Evolutionary conservation across 2,329 filamentous ascomycete species (phyloP), one percentile per base, ranked within the genome.

Genomic region (Neonectria ditissima): DNA sequence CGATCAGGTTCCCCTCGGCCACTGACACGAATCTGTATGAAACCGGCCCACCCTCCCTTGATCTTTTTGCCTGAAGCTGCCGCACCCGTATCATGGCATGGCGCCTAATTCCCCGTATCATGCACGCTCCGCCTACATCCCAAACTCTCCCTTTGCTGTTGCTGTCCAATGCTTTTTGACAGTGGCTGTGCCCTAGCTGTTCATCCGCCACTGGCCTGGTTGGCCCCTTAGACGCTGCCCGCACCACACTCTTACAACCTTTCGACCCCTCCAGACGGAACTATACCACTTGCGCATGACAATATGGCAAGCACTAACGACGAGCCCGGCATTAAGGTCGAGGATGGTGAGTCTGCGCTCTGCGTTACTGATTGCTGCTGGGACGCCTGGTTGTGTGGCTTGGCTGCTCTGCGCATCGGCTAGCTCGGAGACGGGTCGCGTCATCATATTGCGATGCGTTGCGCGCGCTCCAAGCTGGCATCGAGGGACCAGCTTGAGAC

Each of bases 91-190:
- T 43, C 22, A 48, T 52, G 39, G 28, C 50, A 66, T 65, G 68
- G 68, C 63, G 48, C 45, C 51, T 63, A 62, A 57, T 73, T 73
- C 53, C 53, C 48, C 59, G 34, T 70, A 60, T 65, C 66, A 66
- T 59, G 47, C 59, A 54, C 47, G 32, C 45, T 45, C 59, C 59
- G 48, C 55, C 30, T 66, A 60, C 59, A 68, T 44, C 37, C 45
- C 62, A 48, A 41, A 48, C 53, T 56, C 54, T 52, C 18, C 50
- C 45, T 62, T 54, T 55, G 22, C 32, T 45, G 67, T 8, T 28
- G 55, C 8, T 30, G 30, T 32, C 28, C 47, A 24, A 34, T 30
- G 34, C 44, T 30, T 65, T 20, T 34, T 54, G 65, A 64, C 60
- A 52, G 71, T 73, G 66, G 59, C 63, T 59, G 48, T 52, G 63